phyloP scores from a whole-genome alignment of 345 rosid genomes.

The Ceriops tagal region DNA sequence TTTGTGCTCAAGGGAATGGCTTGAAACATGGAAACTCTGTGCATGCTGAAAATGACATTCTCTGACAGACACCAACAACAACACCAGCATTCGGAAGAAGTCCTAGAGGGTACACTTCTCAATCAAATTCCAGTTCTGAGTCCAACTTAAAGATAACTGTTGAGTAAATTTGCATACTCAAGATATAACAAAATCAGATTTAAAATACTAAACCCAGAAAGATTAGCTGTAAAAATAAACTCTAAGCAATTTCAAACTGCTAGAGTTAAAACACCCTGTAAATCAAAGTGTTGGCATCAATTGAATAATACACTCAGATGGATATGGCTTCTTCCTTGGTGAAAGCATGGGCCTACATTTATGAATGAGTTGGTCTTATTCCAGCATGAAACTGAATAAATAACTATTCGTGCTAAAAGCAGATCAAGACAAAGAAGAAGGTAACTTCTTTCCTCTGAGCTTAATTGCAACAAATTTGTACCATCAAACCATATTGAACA shows the following conservation, averaged over 20 bases:
- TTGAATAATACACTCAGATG: not conserved
- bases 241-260: not conserved
- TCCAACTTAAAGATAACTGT: slow-evolving; percentile 60
- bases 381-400: no score
- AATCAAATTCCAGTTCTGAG: slow-evolving; percentile 95
- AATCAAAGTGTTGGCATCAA: not conserved
- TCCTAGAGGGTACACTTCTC: slow-evolving; percentile 93
- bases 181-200: not conserved
- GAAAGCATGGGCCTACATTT: not conserved
- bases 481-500: no score
- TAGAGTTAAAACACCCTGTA: not conserved
- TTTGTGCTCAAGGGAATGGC: slow-evolving; percentile 97
- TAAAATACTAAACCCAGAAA: not conserved
- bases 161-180: slow-evolving; percentile 11
- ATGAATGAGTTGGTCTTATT: no score
- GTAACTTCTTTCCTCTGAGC: no score
- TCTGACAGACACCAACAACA: slow-evolving; percentile 93
- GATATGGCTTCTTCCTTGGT: not conserved
- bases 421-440: no score
- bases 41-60: slow-evolving; percentile 94
- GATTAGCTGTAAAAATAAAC: no score
- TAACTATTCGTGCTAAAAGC: no score
- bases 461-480: no score
- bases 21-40: slow-evolving; percentile 98
- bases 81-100: slow-evolving; percentile 96